Evolutionary conservation across 495 filamentous ascomycete species (phyloP), one percentile per base, ranked within the genome.

Genomic region (Annulohypoxylon nitens): DNA sequence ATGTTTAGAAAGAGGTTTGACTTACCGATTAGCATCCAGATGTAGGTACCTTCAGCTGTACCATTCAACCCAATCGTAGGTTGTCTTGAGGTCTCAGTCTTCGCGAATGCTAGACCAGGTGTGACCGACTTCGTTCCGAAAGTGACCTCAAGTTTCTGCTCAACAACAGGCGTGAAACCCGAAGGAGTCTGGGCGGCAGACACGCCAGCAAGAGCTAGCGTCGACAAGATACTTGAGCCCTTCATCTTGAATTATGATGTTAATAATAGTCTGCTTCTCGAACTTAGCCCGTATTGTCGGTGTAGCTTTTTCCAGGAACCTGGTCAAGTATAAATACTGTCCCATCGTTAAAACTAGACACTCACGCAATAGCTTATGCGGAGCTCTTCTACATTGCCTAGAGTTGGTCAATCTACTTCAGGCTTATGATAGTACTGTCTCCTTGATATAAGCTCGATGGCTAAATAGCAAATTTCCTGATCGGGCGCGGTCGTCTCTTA

Each of bases 1-100:
- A 55, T 9, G 6, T 10, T 23, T 14, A 18, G 26, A 26, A 10
- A 36, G 10, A 6, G 23, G 1, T n/a, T 12, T 3, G 8, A 61
- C 79, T 67, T 75, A 82, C 82, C 83, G 47, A 86, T 82, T 80
- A 86, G 77, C 63, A 83, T 75, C 74, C 82, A 83, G 14, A 86
- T 53, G 58, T 85, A 86, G 14, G 82, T 82, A 16, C 80, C 80
- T 7, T 76, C 79, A 0, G 78, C 75, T 5, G 63, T 73, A 30
- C 78, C 76, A 3, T 73, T 79, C 23, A 83, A 76, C 2, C 85
- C 84, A 33, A 86, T 80, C 2, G 79, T 81, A 6, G 85, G 85
- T 43, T 78, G 77, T 41, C 76, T 81, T 2, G 81, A 71, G 6
- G 80, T 82, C 4, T 81, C 76, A 65, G 82, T 67, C 65, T 82